phyloP scores from a whole-genome alignment of 345 rosid species.

The Cardamine chenopodiifolia region DNA sequence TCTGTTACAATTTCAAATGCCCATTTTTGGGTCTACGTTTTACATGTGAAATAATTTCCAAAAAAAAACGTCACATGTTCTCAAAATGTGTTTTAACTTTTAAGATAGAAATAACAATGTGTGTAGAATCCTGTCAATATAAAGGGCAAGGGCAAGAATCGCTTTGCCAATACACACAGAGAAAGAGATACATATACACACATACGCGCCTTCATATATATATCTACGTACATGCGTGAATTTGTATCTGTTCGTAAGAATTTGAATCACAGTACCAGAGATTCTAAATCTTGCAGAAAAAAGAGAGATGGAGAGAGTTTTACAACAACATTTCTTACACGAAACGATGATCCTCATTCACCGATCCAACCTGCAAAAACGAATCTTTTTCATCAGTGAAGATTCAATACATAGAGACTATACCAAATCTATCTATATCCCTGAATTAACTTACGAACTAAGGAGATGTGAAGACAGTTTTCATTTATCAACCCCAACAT shows the following conservation, averaged over 20 bases:
- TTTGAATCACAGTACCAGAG: not conserved
- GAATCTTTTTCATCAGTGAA: not conserved
- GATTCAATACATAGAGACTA: not conserved
- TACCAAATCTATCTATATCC: not conserved
- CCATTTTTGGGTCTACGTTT: not conserved
- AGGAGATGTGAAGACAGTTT: not conserved
- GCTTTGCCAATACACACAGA: conserved; percentile 15
- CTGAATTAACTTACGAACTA: conserved; percentile 27
- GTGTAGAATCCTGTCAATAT: conserved; percentile 11
- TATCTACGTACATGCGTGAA: conserved; percentile 19
- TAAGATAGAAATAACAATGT: not conserved
- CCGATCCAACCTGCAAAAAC: conserved; percentile 24
- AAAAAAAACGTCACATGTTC: not conserved
- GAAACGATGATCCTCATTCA: conserved; percentile 21
- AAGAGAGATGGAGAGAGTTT: not conserved
- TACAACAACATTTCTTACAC: conserved; percentile 37
- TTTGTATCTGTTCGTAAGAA: conserved; percentile 28
- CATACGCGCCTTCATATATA: conserved; percentile 17
- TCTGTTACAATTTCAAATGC: not conserved
- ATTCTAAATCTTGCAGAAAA: conserved; percentile 4
- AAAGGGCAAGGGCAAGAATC: conserved; percentile 15
- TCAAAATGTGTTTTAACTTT: not conserved
- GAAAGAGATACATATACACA: conserved; percentile 19
- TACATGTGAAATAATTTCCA: not conserved
- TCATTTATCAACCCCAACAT: conserved; percentile 79